Base-by-base conservation (phyloP, 108 stramenopile species). In the Halocafeteria seosinensis region DNA sequence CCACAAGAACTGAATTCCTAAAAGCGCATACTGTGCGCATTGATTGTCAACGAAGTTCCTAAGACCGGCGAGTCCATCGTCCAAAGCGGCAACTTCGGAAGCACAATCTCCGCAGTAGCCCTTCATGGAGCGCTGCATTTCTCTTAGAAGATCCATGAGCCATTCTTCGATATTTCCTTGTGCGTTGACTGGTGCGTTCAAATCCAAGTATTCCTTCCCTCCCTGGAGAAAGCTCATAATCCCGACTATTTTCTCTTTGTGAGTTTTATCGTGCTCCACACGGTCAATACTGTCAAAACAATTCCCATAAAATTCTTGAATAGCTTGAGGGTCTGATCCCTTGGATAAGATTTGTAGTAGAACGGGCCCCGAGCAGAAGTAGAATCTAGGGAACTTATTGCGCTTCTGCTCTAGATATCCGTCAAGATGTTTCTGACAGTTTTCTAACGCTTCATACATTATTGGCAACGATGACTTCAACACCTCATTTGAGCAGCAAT, bases 261-360 rank as follows among this genome's bases (percentile, higher is more conserved):
- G 62, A 3, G 23, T 17, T 1, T 12, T 28, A 63, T 70, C 70
- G 66, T 79, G 79, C 9, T 50, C 62, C 42, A 82, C 81, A 34
- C 75, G 69, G 52, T 32, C 58, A 62, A 82, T 72, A 24, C 62
- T 55, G 65, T 78, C 81, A 58, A 82, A 82, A n/a, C 81, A 77
- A 50, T 81, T 78, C 65, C 79, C 79, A 65, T 81, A 83, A 73
- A 76, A 79, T 32, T 80, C 73, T 61, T 83, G 80, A 67, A 83
- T 78, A 30, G 71, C 75, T 24, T 76, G 51, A 27, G 74, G 78
- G 70, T 83, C 80, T 12, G 73, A 75, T 24, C 81, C 81, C 51
- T 83, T 80, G 12, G 75, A 77, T n/a, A 83, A 73, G 35, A 83
- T 78, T 36, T 79, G 67, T 0, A 83, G 70, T 17, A 83, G 69